Percentiles rank a stretch among this genome's conserved stretches.
phyloP scores from a whole-genome alignment of 129 eudicot genomes.

The Helichrysum umbraculigerum region DNA sequence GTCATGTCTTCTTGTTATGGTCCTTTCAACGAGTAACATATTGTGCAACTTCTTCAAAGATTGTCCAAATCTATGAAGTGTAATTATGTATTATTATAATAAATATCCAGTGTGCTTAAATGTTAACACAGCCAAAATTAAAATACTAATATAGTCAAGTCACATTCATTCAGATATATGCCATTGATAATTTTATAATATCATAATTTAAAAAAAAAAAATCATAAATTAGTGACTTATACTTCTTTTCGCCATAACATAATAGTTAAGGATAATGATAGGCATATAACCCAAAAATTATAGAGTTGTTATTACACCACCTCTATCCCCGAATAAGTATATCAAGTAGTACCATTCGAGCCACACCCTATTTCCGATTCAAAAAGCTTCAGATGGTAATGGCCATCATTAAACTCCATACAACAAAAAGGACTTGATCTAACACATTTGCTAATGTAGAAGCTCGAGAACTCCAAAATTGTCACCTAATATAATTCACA shows the following conservation, averaged over 20 bases:
- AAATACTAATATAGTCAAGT: background rate
- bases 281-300: background rate
- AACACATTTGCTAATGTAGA: background rate
- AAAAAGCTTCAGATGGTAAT: background rate
- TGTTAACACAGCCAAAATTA: background rate
- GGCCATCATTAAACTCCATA: slow-evolving; percentile 17
- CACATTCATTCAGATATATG: background rate
- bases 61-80: too few species aligned
- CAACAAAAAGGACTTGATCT: slow-evolving; percentile 18
- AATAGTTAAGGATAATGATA: background rate
- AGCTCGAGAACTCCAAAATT: background rate
- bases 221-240: background rate
- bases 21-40: background rate
- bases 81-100: too few species aligned
- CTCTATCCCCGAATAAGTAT: background rate
- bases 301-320: background rate
- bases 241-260: background rate
- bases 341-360: background rate
- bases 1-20: background rate
- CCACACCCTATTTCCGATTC: background rate
- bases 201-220: too few species aligned
- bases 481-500: background rate
- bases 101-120: background rate
- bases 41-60: background rate
- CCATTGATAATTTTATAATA: background rate